Percentiles rank a stretch among this genome's conserved stretches.
Conservation (phyloP, 495 filamentous ascomycete genomes). For the Ascodesmis nigricans region DNA sequence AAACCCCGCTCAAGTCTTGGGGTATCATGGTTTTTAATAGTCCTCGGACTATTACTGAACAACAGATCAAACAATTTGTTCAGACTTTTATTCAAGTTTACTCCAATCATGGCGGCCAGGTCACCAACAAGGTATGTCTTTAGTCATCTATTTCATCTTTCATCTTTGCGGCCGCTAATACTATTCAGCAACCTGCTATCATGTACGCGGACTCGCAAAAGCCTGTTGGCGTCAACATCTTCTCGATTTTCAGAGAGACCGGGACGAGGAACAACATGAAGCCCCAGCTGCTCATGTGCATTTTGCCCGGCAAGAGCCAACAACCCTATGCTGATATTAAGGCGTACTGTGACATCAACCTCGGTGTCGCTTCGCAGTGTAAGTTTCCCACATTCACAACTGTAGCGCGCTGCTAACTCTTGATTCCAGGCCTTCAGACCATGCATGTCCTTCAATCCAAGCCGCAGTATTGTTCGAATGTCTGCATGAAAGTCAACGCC, state of each 20-base stretch:
- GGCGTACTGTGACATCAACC: constrained; percentile 60
- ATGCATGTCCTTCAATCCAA: constrained; percentile 37
- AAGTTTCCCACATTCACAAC: constrained; percentile 1
- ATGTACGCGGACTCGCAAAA: constrained; percentile 20
- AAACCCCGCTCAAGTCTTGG: constrained; percentile 41
- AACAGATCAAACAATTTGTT: constrained; percentile 33
- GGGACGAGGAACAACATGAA: constrained; percentile 27
- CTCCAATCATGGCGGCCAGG: constrained; percentile 44
- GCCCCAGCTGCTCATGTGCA: constrained; percentile 48
- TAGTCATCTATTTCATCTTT: constrained; percentile 16
- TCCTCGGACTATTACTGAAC: constrained; percentile 17
- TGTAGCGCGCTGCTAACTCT: constrained; percentile 1
- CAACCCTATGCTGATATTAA: constrained; percentile 59
- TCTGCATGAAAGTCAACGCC: constrained; percentile 82
- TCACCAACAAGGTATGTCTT: constrained; percentile 26
- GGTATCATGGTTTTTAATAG: constrained; percentile 35
- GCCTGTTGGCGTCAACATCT: constrained; percentile 29
- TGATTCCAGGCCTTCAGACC: constrained; percentile 30
- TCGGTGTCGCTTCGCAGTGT: constrained; percentile 51
- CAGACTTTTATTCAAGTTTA: constrained; percentile 39
- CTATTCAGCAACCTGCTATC: constrained; percentile 16
- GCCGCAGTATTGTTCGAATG: constrained; percentile 67
- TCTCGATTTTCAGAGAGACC: constrained; percentile 29
- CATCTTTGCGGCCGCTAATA: not conserved
- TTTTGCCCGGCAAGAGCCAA: constrained; percentile 43